A percentile compares a stretch with the other conserved stretches of the same genome.
These are phyloP conservation scores for Wickerhamomyces chambardii DNA, from an alignment of 805 yeast genomes.

Conservation along the genomic window DNA sequence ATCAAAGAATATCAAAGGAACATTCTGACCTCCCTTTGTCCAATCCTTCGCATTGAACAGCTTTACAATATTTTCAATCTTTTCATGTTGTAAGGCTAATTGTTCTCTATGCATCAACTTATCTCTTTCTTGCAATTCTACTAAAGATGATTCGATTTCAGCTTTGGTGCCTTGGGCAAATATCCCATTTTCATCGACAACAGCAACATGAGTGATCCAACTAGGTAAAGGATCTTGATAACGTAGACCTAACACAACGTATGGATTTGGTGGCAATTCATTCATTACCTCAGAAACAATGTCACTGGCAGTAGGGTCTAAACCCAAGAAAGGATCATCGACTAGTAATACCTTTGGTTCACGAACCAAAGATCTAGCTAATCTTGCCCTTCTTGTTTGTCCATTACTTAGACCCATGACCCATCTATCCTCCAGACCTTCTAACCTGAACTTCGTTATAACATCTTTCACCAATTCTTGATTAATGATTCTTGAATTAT, in stretches of 20 bases:
- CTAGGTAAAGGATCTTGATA: conserved; percentile 66
- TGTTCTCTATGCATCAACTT: conserved; percentile 6
- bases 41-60: conserved; percentile 5
- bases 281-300: conserved; percentile 48
- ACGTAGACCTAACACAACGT: conserved; percentile 68
- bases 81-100: conserved; percentile 6
- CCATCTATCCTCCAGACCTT: conserved; percentile 60
- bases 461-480: conserved; percentile 29
- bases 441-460: conserved; percentile 42
- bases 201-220: conserved; percentile 72
- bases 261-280: conserved; percentile 34
- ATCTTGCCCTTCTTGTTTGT: conserved; percentile 82
- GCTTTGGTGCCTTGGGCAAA: conserved; percentile 35
- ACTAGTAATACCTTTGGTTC: conserved; percentile 60
- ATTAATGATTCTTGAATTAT: conserved; percentile 21
- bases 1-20: conserved; percentile 39
- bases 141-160: conserved; percentile 15
- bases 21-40: conserved; percentile 5
- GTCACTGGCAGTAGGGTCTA: conserved; percentile 67
- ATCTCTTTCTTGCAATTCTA: conserved; percentile 11
- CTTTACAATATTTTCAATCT: conserved; percentile 9
- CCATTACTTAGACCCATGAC: conserved; percentile 88
- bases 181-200: conserved; percentile 49
- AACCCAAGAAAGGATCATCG: conserved; percentile 90
- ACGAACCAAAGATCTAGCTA: conserved; percentile 64